Evolutionary conservation across 257 asterid species (phyloP).

Genomic region (Gentiana straminea): DNA sequence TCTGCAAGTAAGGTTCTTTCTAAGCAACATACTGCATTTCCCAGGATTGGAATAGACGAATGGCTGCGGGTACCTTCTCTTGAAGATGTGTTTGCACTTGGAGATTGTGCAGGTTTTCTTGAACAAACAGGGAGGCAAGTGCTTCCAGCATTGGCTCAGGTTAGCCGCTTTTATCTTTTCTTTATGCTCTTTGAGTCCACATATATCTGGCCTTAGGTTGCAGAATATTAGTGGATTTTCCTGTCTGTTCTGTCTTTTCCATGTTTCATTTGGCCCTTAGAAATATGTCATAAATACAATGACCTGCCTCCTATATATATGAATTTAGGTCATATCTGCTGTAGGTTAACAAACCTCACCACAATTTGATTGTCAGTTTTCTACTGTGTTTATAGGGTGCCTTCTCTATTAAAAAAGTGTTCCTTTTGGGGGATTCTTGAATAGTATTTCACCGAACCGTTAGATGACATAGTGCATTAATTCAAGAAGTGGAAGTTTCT

Average conservation of each 20-base stretch:
- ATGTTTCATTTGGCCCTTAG: background rate
- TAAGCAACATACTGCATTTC: background rate
- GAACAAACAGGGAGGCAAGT: slow-evolving; percentile 70
- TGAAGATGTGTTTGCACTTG: slow-evolving; percentile 81
- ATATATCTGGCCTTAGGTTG: background rate
- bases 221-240: background rate
- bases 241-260: background rate
- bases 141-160: slow-evolving; percentile 97
- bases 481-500: too few relatives aligned
- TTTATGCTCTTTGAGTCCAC: too few relatives aligned
- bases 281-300: background rate
- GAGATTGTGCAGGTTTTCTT: slow-evolving; percentile 90
- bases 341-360: too few relatives aligned
- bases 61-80: slow-evolving; percentile 76
- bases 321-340: background rate
- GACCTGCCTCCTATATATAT: background rate
- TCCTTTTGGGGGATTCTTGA: too few relatives aligned
- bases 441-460: too few relatives aligned
- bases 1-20: too few relatives aligned
- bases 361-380: too few relatives aligned
- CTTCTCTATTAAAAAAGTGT: too few relatives aligned
- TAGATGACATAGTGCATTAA: too few relatives aligned
- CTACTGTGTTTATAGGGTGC: too few relatives aligned
- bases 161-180: slow-evolving; percentile 9
- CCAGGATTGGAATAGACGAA: slow-evolving; percentile 82